These are phyloP conservation scores for Yarrowia osloensis DNA, from an alignment of 805 yeast species.

Conservation along the genomic window DNA sequence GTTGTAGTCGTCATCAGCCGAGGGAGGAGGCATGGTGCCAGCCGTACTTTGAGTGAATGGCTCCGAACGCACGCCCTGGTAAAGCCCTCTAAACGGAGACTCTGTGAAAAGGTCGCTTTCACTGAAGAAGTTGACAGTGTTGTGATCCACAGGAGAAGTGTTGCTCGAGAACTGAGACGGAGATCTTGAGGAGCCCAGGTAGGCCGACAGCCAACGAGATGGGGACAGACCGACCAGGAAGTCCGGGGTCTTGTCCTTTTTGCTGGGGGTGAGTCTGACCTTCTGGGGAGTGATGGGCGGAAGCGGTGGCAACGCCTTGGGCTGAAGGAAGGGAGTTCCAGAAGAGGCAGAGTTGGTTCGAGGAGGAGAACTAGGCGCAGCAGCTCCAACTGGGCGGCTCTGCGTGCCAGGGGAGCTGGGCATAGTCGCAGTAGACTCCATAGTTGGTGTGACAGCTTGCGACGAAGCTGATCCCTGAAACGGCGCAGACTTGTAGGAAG, in stretches of 20 bases:
- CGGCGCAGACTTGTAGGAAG: background rate
- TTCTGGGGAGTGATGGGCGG: slow-evolving; percentile 27
- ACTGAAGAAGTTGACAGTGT: slow-evolving; percentile 12
- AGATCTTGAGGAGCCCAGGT: slow-evolving; percentile 15
- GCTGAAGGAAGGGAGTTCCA: slow-evolving; percentile 7
- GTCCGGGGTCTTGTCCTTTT: slow-evolving; percentile 24
- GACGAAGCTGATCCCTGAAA: background rate
- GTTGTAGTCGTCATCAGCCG: slow-evolving; percentile 23
- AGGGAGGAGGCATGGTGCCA: slow-evolving; percentile 15
- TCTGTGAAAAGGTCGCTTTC: slow-evolving; percentile 25
- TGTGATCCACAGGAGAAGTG: background rate
- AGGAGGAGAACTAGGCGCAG: background rate
- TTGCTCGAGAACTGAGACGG: slow-evolving; percentile 1
- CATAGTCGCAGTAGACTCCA: slow-evolving; percentile 16
- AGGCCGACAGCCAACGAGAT: slow-evolving; percentile 20
- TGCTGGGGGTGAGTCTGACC: slow-evolving; percentile 10
- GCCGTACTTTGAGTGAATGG: background rate
- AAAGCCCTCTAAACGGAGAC: slow-evolving; percentile 16
- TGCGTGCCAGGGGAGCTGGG: background rate
- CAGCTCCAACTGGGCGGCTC: background rate
- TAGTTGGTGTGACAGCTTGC: background rate
- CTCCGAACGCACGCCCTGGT: slow-evolving; percentile 2
- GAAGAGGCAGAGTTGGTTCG: slow-evolving; percentile 1
- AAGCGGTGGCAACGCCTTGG: slow-evolving; percentile 17
- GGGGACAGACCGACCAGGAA: slow-evolving; percentile 22